Evolutionary conservation across 2,329 filamentous ascomycete species (phyloP).

Genomic region (Epichloe amarillans): DNA sequence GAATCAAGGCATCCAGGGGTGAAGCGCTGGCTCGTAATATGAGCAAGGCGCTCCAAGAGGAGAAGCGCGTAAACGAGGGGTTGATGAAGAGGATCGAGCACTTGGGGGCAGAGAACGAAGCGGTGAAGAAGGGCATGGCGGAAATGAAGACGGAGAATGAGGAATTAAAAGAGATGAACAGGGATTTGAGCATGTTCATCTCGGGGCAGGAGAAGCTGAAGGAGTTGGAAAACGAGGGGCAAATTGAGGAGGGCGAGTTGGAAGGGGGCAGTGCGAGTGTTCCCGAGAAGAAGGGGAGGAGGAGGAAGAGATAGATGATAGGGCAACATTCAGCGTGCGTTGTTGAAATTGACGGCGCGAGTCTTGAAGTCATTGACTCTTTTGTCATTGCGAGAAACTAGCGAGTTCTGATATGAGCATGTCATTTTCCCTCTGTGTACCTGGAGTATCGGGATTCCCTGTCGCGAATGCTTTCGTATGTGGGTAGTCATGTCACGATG

Average conservation of each 20-base stretch:
- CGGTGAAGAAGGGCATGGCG: conserved; percentile 41
- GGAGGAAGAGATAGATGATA: conserved; percentile 24
- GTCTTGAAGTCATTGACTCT: too few species aligned
- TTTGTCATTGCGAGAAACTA: too few species aligned
- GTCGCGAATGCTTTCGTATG: too few species aligned
- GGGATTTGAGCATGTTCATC: conserved; percentile 79
- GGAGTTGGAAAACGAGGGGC: conserved; percentile 49
- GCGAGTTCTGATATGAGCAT: too few species aligned
- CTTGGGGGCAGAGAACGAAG: conserved; percentile 49
- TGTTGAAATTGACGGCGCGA: too few species aligned
- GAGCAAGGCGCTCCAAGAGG: conserved; percentile 66
- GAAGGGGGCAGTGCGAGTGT: conserved; percentile 59
- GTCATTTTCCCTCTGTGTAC: too few species aligned
- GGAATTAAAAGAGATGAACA: conserved; percentile 74
- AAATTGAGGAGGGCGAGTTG: conserved; percentile 54
- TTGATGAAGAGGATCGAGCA: conserved; percentile 72
- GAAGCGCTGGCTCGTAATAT: conserved; percentile 64
- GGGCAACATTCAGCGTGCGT: neutral
- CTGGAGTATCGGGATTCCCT: too few species aligned
- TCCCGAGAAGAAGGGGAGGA: conserved; percentile 44
- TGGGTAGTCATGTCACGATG: too few species aligned
- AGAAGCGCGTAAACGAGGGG: conserved; percentile 71
- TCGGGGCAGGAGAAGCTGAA: conserved; percentile 69
- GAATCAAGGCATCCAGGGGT: conserved; percentile 55
- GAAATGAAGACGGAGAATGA: conserved; percentile 48